Percentiles rank a stretch among this genome's conserved stretches.
These are phyloP conservation scores for Pulveroboletus sp. DNA, from an alignment of 768 basidiomycete genomes.

Conservation along the genomic window DNA sequence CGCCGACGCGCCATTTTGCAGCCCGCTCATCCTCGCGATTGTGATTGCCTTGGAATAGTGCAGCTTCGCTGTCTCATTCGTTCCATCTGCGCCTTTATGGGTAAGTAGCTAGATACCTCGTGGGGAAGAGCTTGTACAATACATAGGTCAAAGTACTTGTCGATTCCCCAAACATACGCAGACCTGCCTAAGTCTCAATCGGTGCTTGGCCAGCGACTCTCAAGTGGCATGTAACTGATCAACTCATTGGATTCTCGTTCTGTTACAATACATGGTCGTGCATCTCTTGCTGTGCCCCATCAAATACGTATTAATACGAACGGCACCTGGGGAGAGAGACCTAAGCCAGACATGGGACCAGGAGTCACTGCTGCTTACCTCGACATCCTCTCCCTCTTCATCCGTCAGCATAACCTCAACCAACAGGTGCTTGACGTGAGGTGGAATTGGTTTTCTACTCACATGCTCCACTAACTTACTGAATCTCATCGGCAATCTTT, in stretches of 20 bases:
- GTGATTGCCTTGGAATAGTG: slow-evolving; percentile 24
- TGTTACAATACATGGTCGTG: slow-evolving; percentile 10
- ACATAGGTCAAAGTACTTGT: slow-evolving; percentile 12
- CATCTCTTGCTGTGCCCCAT: slow-evolving; percentile 8
- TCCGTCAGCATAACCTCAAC: slow-evolving; percentile 95
- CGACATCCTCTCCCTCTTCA: slow-evolving; percentile 91
- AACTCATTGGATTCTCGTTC: background rate
- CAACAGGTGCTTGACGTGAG: slow-evolving; percentile 77
- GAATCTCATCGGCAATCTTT: slow-evolving; percentile 85
- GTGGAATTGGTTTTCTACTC: slow-evolving; percentile 88
- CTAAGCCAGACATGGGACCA: background rate
- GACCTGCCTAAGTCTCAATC: too few species aligned
- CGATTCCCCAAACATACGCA: slow-evolving; percentile 1
- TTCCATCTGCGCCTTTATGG: slow-evolving; percentile 28
- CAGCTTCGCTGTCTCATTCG: slow-evolving; percentile 21
- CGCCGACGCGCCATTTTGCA: slow-evolving; percentile 2
- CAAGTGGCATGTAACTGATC: background rate
- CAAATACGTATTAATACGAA: slow-evolving; percentile 74
- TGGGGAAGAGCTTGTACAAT: slow-evolving; percentile 10
- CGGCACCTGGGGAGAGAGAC: slow-evolving; percentile 51
- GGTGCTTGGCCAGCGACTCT: too few species aligned
- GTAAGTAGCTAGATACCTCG: slow-evolving; percentile 42
- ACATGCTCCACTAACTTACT: slow-evolving; percentile 88
- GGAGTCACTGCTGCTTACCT: slow-evolving; percentile 44
- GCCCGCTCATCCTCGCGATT: slow-evolving; percentile 2